phyloP scores from a whole-genome alignment of 73 alveolate genomes.

The Paramecium pentaurelia region DNA sequence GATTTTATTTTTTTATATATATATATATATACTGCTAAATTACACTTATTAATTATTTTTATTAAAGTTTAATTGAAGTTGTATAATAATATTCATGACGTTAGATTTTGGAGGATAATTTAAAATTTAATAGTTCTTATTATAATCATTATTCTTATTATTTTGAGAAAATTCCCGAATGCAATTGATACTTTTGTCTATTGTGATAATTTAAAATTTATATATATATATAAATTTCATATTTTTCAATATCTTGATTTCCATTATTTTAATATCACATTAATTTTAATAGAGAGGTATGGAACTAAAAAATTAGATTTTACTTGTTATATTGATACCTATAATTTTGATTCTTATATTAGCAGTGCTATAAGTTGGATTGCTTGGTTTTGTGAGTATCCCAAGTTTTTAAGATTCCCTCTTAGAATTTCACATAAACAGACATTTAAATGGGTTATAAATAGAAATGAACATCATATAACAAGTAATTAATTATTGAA shows the following conservation, averaged over 20 bases:
- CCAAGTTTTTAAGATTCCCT: constrained; percentile 41
- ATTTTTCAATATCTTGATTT: not conserved
- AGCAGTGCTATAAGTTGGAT: constrained; percentile 24
- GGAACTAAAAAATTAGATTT: constrained; percentile 31
- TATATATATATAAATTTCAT: not conserved
- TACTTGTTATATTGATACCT: constrained; percentile 9
- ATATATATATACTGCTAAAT: not conserved
- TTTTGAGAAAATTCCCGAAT: not conserved
- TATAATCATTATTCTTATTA: not conserved
- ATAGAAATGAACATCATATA: constrained; percentile 33
- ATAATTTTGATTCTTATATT: not conserved
- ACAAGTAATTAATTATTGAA: not conserved
- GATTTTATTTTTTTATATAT: not conserved
- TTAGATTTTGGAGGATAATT: not conserved
- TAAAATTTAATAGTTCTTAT: not conserved
- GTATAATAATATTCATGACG: not conserved
- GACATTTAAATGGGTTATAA: not conserved
- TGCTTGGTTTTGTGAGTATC: constrained; percentile 35
- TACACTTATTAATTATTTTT: not conserved
- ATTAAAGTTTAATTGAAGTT: no score
- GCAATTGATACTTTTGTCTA: not conserved
- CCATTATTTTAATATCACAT: not conserved
- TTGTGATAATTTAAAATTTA: not conserved
- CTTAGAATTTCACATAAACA: constrained; percentile 21
- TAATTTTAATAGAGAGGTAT: not conserved